Evolutionary conservation across 2,329 filamentous ascomycete genomes (phyloP), one percentile per base, ranked within the genome.

Genomic region (Aspergillus pseudotamarii): DNA sequence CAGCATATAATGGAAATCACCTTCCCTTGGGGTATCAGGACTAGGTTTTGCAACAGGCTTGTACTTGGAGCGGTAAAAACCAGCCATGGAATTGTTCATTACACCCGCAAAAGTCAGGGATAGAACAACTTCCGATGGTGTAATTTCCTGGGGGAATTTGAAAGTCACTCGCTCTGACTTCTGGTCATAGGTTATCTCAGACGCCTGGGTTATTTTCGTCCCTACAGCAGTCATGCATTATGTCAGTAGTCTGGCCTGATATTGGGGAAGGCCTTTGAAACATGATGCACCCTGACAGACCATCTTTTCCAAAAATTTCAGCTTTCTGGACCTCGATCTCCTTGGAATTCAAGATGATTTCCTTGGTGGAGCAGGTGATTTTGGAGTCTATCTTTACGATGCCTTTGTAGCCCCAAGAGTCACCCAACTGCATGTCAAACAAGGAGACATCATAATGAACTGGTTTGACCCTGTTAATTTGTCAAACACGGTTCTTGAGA

Each of bases 1-100:
- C 79, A 97, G 84, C 91, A 94, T 94, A 71, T 81, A 88, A 75
- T 88, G 82, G 70, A 85, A 83, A 60, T 88, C 85, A 55, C 82
- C 84, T 62, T 88, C 93, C 73, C 85, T 90, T 32, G 93, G 91
- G 1, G 96, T 93, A 14, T 92, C 93, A 48, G 89, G 82, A 55
- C 91, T 86, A 8, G 93, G 87, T 38, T 90, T 83, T 45, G 86
- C 88, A 59, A 86, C 81, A 21, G 94, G 92, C 83, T 93, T 96
- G 81, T 99, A 99, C 82, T 95, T 93, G 73, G 92, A 94, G 68
- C 93, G 89, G 80, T 95, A 97, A 84, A 97, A 97, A 46, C 94
- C 93, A 63, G 92, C 90, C 93, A 97, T 96, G 68, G 91, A 87
- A 75, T 92, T 92, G 83, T 96, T 97, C 79, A 96, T 90, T 63